A percentile compares a stretch with the other conserved stretches of the same genome.
Conservation (phyloP, 495 filamentous ascomycete genomes). For the Penicillium bovifimosum region DNA sequence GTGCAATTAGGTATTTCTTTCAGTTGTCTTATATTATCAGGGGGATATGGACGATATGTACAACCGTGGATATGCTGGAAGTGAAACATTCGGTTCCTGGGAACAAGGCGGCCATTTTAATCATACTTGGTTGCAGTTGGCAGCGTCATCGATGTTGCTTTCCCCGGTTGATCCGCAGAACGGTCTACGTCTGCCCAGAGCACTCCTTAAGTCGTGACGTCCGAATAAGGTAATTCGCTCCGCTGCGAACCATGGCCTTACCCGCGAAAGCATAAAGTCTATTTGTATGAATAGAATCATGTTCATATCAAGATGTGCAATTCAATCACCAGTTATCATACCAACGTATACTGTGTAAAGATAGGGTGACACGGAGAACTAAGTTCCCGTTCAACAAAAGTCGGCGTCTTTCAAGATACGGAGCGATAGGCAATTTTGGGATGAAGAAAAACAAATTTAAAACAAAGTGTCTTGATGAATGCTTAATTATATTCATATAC, state of each 20-base stretch:
- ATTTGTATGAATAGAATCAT: background rate
- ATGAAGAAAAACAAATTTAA: no score
- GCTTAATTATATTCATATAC: no score
- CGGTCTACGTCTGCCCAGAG: background rate
- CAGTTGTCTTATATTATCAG: background rate
- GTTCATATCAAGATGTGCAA: no score
- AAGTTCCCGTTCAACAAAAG: no score
- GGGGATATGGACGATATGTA: background rate
- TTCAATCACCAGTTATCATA: no score
- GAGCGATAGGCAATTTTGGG: no score
- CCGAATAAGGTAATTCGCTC: background rate
- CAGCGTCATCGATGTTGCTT: slow-evolving; percentile 14
- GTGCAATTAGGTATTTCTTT: background rate
- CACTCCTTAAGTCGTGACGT: background rate
- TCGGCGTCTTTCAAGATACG: no score
- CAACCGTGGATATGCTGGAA: background rate
- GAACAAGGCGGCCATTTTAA: background rate
- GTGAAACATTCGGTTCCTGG: background rate
- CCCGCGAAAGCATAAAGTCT: background rate
- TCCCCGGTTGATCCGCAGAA: slow-evolving; percentile 10
- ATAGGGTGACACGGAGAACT: no score
- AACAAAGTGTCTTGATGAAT: no score
- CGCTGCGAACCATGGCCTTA: background rate
- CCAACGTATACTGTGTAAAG: no score
- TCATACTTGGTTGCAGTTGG: background rate